Evolutionary conservation across 208 protist genomes (phyloP).

Genomic region (Leishmania turanica): DNA sequence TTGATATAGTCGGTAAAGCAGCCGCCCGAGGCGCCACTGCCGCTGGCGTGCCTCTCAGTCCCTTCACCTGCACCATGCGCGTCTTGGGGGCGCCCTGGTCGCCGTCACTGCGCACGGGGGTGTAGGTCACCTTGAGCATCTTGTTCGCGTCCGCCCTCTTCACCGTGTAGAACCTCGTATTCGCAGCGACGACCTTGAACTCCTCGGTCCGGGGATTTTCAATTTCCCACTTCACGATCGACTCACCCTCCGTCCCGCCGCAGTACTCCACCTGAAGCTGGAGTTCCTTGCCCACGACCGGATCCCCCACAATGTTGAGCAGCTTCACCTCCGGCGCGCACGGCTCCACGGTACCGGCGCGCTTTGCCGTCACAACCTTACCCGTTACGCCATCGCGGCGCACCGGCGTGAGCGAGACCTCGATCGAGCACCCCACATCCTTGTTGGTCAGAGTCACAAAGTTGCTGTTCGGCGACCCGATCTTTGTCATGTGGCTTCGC

Average conservation of each 20-base stretch:
- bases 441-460: constrained; percentile 62
- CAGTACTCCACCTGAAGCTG: constrained; percentile 76
- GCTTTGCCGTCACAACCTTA: constrained; percentile 50
- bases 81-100: constrained; percentile 63
- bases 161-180: constrained; percentile 60
- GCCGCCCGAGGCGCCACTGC: constrained; percentile 22
- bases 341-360: constrained; percentile 49
- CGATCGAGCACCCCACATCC: constrained; percentile 89
- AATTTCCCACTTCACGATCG: constrained; percentile 70
- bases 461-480: constrained; percentile 72
- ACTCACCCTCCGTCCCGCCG: constrained; percentile 70
- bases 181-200: constrained; percentile 54
- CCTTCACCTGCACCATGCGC: constrained; percentile 53
- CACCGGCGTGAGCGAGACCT: constrained; percentile 85
- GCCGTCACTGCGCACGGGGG: constrained; percentile 83
- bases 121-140: constrained; percentile 85
- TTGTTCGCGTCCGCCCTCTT: constrained; percentile 69
- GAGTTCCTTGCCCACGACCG: constrained; percentile 60
- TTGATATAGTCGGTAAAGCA: neutral
- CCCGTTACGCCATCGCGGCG: constrained; percentile 80
- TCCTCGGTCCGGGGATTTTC: constrained; percentile 67
- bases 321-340: constrained; percentile 63
- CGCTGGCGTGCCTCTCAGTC: neutral
- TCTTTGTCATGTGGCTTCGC: constrained; percentile 48
- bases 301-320: constrained; percentile 72